phyloP scores from a whole-genome alignment of 2,329 filamentous ascomycete species.

The Xylariomycetidae sp. region DNA sequence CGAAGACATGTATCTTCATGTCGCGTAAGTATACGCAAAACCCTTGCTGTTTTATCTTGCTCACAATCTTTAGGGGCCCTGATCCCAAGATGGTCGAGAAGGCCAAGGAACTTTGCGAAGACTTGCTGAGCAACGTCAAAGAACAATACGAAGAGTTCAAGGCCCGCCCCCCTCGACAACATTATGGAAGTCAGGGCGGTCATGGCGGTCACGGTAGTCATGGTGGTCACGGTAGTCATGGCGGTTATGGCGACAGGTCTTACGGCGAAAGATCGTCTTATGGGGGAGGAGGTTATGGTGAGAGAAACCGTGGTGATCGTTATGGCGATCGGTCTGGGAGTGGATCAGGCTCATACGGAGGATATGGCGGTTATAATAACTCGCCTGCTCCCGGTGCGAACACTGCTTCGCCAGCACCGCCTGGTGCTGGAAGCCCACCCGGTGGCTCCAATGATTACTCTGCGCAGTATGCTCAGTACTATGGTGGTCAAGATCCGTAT shows the following conservation, averaged over 20 bases:
- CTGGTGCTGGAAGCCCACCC: slow-evolving; percentile 37
- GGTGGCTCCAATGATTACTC: slow-evolving; percentile 53
- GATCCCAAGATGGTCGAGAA: slow-evolving; percentile 80
- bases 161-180: slow-evolving; percentile 64
- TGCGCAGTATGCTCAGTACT: slow-evolving; percentile 81
- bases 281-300: slow-evolving; percentile 32
- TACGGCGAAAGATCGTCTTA: slow-evolving; percentile 27
- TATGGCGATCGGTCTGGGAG: slow-evolving; percentile 29
- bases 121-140: slow-evolving; percentile 80
- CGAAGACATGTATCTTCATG: slow-evolving; percentile 93
- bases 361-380: slow-evolving; percentile 32
- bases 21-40: slow-evolving; percentile 61
- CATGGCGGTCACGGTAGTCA: slow-evolving; percentile 44
- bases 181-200: slow-evolving; percentile 48
- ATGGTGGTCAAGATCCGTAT: slow-evolving; percentile 73
- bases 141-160: slow-evolving; percentile 92
- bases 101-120: slow-evolving; percentile 84
- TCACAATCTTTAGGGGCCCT: slow-evolving; percentile 62
- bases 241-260: slow-evolving; percentile 36
- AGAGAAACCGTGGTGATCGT: slow-evolving; percentile 25
- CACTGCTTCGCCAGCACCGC: slow-evolving; percentile 36
- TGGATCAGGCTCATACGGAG: slow-evolving; percentile 24
- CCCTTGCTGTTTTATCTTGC: slow-evolving; percentile 8
- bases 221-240: slow-evolving; percentile 33
- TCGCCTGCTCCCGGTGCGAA: slow-evolving; percentile 35